These are phyloP conservation scores for Climacium dendroides DNA, from an alignment of 225 moss, liverwort and hornwort genomes.

Conservation along the genomic window DNA sequence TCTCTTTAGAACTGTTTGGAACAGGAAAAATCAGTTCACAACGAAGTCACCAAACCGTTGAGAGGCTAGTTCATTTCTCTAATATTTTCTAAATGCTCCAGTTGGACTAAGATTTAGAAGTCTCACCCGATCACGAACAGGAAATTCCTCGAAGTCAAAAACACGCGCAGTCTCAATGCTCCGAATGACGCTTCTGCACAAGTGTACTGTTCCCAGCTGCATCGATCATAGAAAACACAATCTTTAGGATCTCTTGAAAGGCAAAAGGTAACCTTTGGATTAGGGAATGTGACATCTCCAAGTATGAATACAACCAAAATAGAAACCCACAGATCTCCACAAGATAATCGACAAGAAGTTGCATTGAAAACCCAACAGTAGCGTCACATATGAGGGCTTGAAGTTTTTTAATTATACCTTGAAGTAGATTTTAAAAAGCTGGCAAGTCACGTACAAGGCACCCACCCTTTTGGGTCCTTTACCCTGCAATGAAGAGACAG, in stretches of 20 bases:
- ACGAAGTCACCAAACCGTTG: neutral
- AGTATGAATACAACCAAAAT: neutral
- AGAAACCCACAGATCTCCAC: neutral
- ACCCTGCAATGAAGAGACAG: conserved; percentile 38
- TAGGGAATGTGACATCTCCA: neutral
- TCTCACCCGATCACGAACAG: conserved; percentile 68
- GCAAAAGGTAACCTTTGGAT: neutral
- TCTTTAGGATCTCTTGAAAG: neutral
- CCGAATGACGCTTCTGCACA: conserved; percentile 90
- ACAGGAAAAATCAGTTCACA: neutral
- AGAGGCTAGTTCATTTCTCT: neutral
- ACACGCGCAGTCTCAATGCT: conserved; percentile 89
- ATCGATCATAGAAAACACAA: neutral
- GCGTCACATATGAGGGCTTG: neutral
- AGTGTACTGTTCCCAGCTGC: conserved; percentile 87
- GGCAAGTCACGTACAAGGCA: conserved; percentile 90
- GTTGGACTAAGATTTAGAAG: neutral
- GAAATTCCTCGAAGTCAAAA: conserved; percentile 97
- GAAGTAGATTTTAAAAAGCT: conserved; percentile 92
- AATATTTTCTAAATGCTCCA: neutral
- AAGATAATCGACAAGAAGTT: neutral
- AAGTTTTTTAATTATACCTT: conserved; percentile 41
- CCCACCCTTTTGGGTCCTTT: conserved; percentile 94
- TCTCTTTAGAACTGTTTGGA: neutral
- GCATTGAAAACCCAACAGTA: neutral